These are phyloP conservation scores for Fremontodendron californicum DNA, from an alignment of 345 rosid species.

Conservation along the genomic window DNA sequence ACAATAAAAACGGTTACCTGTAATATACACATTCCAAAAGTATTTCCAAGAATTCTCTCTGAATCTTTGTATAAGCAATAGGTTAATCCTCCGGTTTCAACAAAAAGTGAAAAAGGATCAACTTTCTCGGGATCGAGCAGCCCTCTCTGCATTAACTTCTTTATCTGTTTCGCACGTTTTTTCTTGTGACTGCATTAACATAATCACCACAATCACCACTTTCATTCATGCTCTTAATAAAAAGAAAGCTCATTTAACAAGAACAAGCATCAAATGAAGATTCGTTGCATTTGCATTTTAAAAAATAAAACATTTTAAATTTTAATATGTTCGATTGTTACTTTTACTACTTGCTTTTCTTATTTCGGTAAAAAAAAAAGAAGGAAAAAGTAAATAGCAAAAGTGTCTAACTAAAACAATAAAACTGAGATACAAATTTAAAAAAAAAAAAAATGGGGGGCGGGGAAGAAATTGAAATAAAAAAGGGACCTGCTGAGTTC, in stretches of 20 bases:
- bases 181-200: conserved; percentile 68
- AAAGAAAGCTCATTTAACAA: background rate
- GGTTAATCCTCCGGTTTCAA: conserved; percentile 82
- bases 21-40: conserved; percentile 93
- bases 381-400: too few species aligned
- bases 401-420: too few species aligned
- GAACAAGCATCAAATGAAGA: background rate
- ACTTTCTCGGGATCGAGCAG: conserved; percentile 86
- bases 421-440: background rate
- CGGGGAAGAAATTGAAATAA: too few species aligned
- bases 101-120: conserved; percentile 84
- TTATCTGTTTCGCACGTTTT: conserved; percentile 83
- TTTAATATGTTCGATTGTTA: background rate
- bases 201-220: conserved; percentile 12
- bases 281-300: too few species aligned
- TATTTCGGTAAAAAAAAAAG: too few species aligned
- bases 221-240: background rate
- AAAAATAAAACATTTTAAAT: too few species aligned
- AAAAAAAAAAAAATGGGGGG: too few species aligned
- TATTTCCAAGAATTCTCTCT: conserved; percentile 83
- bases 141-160: conserved; percentile 83
- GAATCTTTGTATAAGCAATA: conserved; percentile 90
- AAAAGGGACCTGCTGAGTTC: conserved; percentile 99
- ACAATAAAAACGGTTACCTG: conserved; percentile 48
- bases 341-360: background rate